These are phyloP conservation scores for Amanita rimosa DNA, from an alignment of 768 basidiomycete genomes.

Conservation along the genomic window DNA sequence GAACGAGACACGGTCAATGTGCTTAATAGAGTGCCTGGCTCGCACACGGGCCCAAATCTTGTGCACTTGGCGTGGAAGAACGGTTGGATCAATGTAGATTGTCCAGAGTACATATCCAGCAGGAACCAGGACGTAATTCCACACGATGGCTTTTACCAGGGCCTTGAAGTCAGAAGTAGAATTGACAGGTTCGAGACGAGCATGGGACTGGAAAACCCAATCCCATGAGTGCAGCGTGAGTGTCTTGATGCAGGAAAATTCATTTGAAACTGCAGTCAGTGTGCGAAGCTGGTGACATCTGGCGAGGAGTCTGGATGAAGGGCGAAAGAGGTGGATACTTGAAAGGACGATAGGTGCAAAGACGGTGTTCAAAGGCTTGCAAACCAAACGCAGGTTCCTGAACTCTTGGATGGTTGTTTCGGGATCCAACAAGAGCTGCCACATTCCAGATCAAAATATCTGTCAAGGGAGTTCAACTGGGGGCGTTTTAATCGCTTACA, in stretches of 20 bases:
- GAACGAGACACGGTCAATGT: neutral
- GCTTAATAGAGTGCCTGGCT: neutral
- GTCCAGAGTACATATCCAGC: neutral
- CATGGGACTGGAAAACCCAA: conserved; percentile 1
- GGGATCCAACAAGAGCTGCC: neutral
- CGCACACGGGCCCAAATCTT: neutral
- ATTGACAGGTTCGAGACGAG: neutral
- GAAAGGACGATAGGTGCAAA: conserved; percentile 4
- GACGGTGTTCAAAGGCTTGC: neutral
- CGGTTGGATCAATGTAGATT: neutral
- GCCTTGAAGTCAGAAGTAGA: neutral
- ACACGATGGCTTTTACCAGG: neutral
- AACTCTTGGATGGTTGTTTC: neutral
- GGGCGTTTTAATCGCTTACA: too few relatives aligned
- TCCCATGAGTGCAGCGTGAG: conserved; percentile 2
- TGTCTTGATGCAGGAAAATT: neutral
- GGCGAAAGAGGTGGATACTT: neutral
- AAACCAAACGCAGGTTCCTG: conserved; percentile 2
- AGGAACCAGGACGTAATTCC: neutral
- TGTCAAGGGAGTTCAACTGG: too few relatives aligned
- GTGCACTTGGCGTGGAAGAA: neutral
- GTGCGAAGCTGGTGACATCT: conserved; percentile 1
- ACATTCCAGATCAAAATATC: neutral
- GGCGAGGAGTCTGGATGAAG: neutral
- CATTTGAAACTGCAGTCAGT: neutral